Percentiles rank a stretch among this genome's conserved stretches.
These are phyloP conservation scores for Botrytis fragariae DNA, from an alignment of 2,329 filamentous ascomycete species.

Conservation along the genomic window DNA sequence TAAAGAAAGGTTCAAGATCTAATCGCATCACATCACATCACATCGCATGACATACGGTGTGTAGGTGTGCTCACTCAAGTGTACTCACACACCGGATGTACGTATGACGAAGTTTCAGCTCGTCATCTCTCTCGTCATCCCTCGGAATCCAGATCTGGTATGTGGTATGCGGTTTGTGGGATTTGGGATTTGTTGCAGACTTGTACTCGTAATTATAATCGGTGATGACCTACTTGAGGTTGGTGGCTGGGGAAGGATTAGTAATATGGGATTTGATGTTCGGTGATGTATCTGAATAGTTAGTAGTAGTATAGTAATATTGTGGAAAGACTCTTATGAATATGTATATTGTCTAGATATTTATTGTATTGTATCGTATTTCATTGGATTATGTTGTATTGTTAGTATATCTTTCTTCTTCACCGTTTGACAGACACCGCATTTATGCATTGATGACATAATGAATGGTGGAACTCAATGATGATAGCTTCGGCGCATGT, in stretches of 20 bases:
- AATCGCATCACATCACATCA: background rate
- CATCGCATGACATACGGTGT: background rate
- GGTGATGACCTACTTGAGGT: background rate
- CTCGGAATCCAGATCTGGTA: background rate
- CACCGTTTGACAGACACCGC: background rate
- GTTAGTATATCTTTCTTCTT: background rate
- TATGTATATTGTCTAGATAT: background rate
- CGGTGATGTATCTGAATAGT: background rate
- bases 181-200: background rate
- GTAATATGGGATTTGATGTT: background rate
- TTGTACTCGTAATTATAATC: background rate
- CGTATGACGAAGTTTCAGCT: constrained; percentile 1
- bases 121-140: background rate
- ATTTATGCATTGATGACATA: constrained; percentile 4
- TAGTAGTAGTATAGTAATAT: too few species aligned
- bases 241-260: background rate
- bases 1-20: background rate
- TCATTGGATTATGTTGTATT: too few species aligned
- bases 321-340: background rate
- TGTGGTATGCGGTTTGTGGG: too few species aligned
- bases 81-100: background rate
- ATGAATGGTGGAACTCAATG: background rate
- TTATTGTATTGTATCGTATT: background rate
- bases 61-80: background rate
- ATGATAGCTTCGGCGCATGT: background rate